phyloP scores from a whole-genome alignment of 2,329 filamentous ascomycete species.

The Hysterium pulicare region DNA sequence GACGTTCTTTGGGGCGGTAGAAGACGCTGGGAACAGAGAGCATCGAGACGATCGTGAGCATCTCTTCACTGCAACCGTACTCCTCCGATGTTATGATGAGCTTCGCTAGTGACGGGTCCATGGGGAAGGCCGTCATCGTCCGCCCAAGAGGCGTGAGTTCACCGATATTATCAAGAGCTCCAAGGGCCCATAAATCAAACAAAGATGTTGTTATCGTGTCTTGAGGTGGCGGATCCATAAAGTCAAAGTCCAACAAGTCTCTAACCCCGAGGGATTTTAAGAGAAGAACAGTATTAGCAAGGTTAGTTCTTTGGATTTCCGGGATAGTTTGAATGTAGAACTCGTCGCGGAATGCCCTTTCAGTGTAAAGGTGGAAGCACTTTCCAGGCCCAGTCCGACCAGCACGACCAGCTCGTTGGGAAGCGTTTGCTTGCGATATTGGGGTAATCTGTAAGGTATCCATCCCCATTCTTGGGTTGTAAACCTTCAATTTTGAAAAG shows the following conservation, averaged over 20 bases:
- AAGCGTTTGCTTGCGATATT: slow-evolving; percentile 93
- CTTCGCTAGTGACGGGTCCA: slow-evolving; percentile 95
- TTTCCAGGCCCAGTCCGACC: slow-evolving; percentile 94
- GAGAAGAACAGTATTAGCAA: slow-evolving; percentile 90
- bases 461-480: slow-evolving; percentile 99
- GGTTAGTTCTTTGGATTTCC: slow-evolving; percentile 94
- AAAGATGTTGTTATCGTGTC: slow-evolving; percentile 96
- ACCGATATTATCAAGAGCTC: slow-evolving; percentile 88
- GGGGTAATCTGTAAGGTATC: slow-evolving; percentile 97
- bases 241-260: slow-evolving; percentile 93
- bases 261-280: slow-evolving; percentile 93
- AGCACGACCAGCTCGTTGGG: slow-evolving; percentile 87
- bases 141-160: slow-evolving; percentile 82
- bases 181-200: slow-evolving; percentile 95
- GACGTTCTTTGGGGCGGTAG: slow-evolving; percentile 92
- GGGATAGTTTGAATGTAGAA: slow-evolving; percentile 96
- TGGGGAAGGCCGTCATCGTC: slow-evolving; percentile 96
- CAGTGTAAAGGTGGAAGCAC: slow-evolving; percentile 89
- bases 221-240: slow-evolving; percentile 98
- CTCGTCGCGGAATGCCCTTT: slow-evolving; percentile 92
- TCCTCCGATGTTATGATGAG: slow-evolving; percentile 86
- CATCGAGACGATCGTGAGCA: slow-evolving; percentile 98
- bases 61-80: slow-evolving; percentile 93
- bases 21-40: slow-evolving; percentile 94
- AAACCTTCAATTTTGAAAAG: slow-evolving; percentile 97